phyloP scores from a whole-genome alignment of 83 land plant species.

The Larix sibirica region DNA sequence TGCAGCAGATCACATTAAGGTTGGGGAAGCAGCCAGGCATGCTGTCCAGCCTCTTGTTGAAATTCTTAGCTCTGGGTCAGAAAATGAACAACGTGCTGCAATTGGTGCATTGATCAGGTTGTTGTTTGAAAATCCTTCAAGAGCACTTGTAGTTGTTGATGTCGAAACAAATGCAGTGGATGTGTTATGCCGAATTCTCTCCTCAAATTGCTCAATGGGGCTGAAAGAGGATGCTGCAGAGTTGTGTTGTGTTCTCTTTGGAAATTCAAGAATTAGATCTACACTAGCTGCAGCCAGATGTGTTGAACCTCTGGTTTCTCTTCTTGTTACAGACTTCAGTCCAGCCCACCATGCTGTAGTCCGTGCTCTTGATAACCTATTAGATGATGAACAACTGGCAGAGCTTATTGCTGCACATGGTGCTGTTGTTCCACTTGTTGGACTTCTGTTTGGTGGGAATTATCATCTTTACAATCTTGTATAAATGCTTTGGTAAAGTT shows the following conservation, averaged over 20 bases:
- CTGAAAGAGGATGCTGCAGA: conserved; percentile 94
- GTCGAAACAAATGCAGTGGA: conserved; percentile 94
- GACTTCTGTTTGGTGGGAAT: conserved; percentile 77
- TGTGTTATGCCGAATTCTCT: conserved; percentile 83
- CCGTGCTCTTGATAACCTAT: conserved; percentile 82
- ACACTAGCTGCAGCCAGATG: conserved; percentile 89
- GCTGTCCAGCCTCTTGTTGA: conserved; percentile 92
- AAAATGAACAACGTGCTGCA: conserved; percentile 93
- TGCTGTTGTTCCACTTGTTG: conserved; percentile 93
- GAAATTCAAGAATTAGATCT: conserved; percentile 85
- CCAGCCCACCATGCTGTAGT: conserved; percentile 90
- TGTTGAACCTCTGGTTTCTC: conserved; percentile 88
- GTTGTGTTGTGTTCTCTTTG: conserved; percentile 81
- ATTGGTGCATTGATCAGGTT: conserved; percentile 83
- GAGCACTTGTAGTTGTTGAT: conserved; percentile 89
- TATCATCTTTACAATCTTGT: conserved; percentile 77
- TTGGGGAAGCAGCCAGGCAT: conserved; percentile 75
- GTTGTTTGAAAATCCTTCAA: conserved; percentile 78
- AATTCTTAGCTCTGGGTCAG: conserved; percentile 85
- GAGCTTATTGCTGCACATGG: conserved; percentile 96
- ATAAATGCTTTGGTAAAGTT: conserved; percentile 82
- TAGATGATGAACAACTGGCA: conserved; percentile 96
- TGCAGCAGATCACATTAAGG: conserved; percentile 79
- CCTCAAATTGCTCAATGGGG: conserved; percentile 85
- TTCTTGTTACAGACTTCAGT: conserved; percentile 66